Evolutionary conservation across 2,329 filamentous ascomycete genomes (phyloP).

Genomic region (Trichoderma breve): DNA sequence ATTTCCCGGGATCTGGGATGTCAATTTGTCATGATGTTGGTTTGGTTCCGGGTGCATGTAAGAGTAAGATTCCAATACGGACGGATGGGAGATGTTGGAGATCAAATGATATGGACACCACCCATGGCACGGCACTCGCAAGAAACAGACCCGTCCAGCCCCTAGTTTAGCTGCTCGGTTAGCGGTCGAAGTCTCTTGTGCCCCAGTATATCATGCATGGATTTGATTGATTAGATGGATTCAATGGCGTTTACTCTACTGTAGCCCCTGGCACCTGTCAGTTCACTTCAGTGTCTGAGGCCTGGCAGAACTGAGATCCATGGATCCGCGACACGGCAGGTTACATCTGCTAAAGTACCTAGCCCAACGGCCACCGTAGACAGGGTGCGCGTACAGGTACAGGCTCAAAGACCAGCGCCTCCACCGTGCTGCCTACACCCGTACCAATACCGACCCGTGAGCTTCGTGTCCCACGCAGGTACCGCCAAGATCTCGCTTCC

Average conservation of each 20-base stretch:
- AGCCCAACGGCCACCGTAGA: neutral
- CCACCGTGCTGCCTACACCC: neutral
- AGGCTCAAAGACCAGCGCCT: neutral
- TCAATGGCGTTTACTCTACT: neutral
- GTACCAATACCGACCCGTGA: neutral
- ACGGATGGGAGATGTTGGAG: neutral
- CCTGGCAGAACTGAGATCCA: neutral
- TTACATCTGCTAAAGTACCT: neutral
- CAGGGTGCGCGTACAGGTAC: neutral
- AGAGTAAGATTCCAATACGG: neutral
- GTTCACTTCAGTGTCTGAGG: constrained; percentile 10
- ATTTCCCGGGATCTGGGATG: neutral
- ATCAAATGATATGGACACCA: too few species aligned
- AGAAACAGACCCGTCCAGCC: neutral
- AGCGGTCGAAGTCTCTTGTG: neutral
- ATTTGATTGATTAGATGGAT: too few species aligned
- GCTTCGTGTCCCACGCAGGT: neutral
- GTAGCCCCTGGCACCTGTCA: constrained; percentile 15
- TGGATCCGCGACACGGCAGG: constrained; percentile 13
- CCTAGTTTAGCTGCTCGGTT: neutral
- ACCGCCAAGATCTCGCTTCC: neutral
- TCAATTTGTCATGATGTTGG: neutral
- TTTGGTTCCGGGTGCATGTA: neutral
- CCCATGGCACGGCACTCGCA: neutral
- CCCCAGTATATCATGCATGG: too few species aligned